Evolutionary conservation across 2,329 filamentous ascomycete genomes (phyloP).

Genomic region (Orbilia ellipsospora): DNA sequence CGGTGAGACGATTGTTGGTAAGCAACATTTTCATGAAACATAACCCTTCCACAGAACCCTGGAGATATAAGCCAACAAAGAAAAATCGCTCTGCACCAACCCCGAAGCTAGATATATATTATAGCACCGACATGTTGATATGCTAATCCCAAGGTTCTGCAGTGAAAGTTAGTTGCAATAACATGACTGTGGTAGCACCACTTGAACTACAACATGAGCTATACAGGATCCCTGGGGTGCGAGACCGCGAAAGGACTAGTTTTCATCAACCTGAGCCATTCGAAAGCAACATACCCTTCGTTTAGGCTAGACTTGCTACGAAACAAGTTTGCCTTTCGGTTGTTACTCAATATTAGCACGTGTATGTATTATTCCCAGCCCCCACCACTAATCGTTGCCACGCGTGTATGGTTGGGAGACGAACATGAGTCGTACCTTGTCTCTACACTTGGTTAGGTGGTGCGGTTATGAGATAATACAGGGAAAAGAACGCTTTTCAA

Average conservation of each 20-base stretch:
- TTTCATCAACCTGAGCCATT: conserved; percentile 20
- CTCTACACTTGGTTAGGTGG: too few relatives aligned
- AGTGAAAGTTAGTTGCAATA: conserved; percentile 31
- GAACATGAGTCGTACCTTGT: too few relatives aligned
- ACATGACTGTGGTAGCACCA: conserved; percentile 14
- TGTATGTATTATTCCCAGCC: too few relatives aligned
- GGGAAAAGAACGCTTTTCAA: too few relatives aligned
- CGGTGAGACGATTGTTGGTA: conserved; percentile 44
- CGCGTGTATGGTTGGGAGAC: too few relatives aligned
- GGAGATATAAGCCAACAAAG: conserved; percentile 4
- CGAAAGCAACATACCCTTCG: conserved; percentile 2
- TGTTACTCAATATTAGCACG: too few relatives aligned
- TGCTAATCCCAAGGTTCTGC: neutral
- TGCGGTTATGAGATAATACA: too few relatives aligned
- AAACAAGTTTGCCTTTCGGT: too few relatives aligned
- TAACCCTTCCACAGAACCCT: neutral
- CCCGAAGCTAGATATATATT: neutral
- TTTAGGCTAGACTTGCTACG: neutral
- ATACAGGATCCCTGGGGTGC: conserved; percentile 13
- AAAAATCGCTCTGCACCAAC: neutral
- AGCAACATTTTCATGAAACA: conserved; percentile 30
- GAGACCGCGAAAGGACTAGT: conserved; percentile 7
- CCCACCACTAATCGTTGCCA: too few relatives aligned
- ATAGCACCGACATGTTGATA: neutral
- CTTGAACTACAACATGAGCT: conserved; percentile 18